Conservation (phyloP, 2,329 filamentous ascomycete species). For the Colletotrichum godetiae region DNA sequence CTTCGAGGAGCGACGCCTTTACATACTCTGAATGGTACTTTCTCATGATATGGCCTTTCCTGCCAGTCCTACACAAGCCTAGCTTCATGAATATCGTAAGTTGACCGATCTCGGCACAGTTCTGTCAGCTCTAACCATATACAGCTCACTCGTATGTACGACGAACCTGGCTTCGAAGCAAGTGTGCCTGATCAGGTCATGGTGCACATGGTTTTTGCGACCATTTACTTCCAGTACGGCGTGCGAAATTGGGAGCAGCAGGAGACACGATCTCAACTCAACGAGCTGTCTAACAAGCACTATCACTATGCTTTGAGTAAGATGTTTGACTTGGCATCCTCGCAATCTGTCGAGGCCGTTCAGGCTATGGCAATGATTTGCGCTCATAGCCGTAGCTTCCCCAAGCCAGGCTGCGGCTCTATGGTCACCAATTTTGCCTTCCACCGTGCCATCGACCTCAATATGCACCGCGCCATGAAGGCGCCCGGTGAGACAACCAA, state of each 20-base stretch:
- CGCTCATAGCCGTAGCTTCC: conserved; percentile 79
- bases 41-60: conserved; percentile 75
- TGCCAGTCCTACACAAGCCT: conserved; percentile 82
- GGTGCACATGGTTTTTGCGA: conserved; percentile 83
- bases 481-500: conserved; percentile 56
- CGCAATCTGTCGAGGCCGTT: conserved; percentile 72
- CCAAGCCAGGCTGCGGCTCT: conserved; percentile 81
- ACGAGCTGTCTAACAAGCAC: conserved; percentile 78
- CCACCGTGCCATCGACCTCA: conserved; percentile 77
- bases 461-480: conserved; percentile 78
- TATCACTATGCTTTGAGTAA: conserved; percentile 81
- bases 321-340: conserved; percentile 72
- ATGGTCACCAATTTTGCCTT: conserved; percentile 74
- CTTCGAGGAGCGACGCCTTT: conserved; percentile 72
- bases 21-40: conserved; percentile 83
- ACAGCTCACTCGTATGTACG: conserved; percentile 74
- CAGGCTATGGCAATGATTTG: conserved; percentile 81
- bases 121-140: background rate
- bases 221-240: conserved; percentile 83
- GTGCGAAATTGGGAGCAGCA: conserved; percentile 72
- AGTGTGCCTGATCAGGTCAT: conserved; percentile 74
- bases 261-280: conserved; percentile 64
- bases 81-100: conserved; percentile 76
- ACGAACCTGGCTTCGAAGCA: conserved; percentile 73
- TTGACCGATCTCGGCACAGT: conserved; percentile 10